Percentiles rank a stretch among this genome's conserved stretches.
phyloP scores from a whole-genome alignment of 108 stramenopile genomes.

The Nannochloropsis gaditana region DNA sequence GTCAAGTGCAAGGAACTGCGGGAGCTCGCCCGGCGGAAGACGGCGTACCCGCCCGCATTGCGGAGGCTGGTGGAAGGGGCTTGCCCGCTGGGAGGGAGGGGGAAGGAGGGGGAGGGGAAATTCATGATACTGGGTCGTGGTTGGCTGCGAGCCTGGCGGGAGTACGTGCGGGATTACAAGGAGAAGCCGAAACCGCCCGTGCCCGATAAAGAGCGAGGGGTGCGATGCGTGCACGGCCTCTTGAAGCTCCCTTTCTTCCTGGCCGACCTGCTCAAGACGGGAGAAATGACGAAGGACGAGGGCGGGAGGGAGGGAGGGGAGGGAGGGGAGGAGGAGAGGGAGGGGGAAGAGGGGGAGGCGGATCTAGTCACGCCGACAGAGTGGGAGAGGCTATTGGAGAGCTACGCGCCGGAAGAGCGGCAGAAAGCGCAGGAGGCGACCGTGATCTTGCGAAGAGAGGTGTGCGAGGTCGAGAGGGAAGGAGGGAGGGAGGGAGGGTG shows the following conservation, averaged over 20 bases:
- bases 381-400: not conserved
- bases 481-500: not conserved
- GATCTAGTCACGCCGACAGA: not conserved
- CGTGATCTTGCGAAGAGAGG: not conserved
- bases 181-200: not conserved
- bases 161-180: not conserved
- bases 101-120: not conserved
- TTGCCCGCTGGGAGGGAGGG: not conserved
- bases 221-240: not conserved
- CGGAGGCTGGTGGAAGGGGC: not conserved
- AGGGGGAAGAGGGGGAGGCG: not conserved
- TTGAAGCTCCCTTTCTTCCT: not conserved
- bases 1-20: not conserved
- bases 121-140: not conserved
- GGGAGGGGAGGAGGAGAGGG: not conserved
- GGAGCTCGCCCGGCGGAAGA: not conserved
- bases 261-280: not conserved
- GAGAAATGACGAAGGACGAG: not conserved
- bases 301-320: not conserved
- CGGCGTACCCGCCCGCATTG: not conserved
- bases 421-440: not conserved
- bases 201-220: not conserved
- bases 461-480: not conserved
- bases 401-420: not conserved
- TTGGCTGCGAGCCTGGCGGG: not conserved